Percentiles rank a stretch among this genome's conserved stretches.
These are phyloP conservation scores for Globisporangium cystogenes DNA, from an alignment of 352 stramenopile species.

Conservation along the genomic window DNA sequence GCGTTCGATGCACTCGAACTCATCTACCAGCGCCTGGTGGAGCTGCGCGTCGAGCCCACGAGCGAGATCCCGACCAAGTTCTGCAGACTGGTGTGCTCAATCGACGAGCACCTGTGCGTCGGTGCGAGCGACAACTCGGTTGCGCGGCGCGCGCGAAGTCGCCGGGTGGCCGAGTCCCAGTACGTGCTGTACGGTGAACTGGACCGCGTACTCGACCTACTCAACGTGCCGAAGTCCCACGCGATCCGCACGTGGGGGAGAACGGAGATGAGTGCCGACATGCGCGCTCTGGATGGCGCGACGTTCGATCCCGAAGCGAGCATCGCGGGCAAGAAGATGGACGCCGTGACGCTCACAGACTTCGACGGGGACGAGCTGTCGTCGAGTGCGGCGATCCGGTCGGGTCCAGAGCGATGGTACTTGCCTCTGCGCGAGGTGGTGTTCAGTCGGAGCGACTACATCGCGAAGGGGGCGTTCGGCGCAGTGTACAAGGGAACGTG, in stretches of 20 bases:
- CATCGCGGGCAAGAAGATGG: neutral
- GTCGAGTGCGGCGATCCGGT: neutral
- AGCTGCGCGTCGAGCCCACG: too few relatives aligned
- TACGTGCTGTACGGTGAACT: slow-evolving; percentile 6
- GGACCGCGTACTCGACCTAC: slow-evolving; percentile 7
- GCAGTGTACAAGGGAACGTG: slow-evolving; percentile 7
- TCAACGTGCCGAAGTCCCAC: neutral
- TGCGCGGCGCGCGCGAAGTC: neutral
- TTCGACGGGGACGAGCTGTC: neutral
- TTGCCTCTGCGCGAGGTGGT: slow-evolving; percentile 1
- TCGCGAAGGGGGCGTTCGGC: slow-evolving; percentile 4
- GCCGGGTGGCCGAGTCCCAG: slow-evolving; percentile 1
- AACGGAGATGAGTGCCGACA: neutral
- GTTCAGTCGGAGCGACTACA: slow-evolving; percentile 1
- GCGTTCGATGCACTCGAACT: neutral
- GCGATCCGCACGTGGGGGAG: slow-evolving; percentile 1
- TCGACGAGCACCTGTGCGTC: too few relatives aligned
- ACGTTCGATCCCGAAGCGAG: neutral
- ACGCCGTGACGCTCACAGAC: neutral
- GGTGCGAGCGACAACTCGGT: too few relatives aligned
- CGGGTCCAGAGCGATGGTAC: too few relatives aligned
- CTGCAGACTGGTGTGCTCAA: too few relatives aligned
- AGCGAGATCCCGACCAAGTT: too few relatives aligned
- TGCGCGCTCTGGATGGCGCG: too few relatives aligned
- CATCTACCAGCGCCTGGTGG: neutral